phyloP scores from a whole-genome alignment of 169 alveolate genomes.

The Plasmodium ovale region DNA sequence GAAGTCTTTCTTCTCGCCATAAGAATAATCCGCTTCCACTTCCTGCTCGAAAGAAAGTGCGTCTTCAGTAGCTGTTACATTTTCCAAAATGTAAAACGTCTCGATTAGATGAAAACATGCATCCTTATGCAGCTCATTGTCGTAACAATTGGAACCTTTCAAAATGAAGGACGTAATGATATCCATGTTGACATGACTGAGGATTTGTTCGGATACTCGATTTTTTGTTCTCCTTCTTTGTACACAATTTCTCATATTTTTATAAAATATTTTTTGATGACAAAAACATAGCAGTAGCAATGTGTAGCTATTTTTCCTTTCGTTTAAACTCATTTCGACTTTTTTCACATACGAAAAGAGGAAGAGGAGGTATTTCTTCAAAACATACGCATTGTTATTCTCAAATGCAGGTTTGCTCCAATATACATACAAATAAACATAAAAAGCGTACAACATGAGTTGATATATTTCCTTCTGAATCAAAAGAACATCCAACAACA shows the following conservation, averaged over 20 bases:
- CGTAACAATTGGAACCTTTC: slow-evolving; percentile 54
- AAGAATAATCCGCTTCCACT: not conserved
- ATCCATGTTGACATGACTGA: slow-evolving; percentile 34
- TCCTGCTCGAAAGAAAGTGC: not conserved
- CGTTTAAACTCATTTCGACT: not conserved
- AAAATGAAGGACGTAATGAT: slow-evolving; percentile 17
- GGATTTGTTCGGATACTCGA: not conserved
- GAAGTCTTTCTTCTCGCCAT: not conserved
- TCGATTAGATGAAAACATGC: slow-evolving; percentile 49
- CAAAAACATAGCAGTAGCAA: slow-evolving; percentile 57
- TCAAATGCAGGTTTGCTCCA: slow-evolving; percentile 10
- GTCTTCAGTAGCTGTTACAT: not conserved
- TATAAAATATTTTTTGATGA: slow-evolving; percentile 37
- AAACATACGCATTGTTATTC: slow-evolving; percentile 22
- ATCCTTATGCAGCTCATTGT: slow-evolving; percentile 17
- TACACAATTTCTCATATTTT: slow-evolving; percentile 15
- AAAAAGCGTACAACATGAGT: slow-evolving; percentile 27
- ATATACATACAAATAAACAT: slow-evolving; percentile 29
- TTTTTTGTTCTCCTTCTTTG: slow-evolving; percentile 58
- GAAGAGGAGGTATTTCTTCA: slow-evolving; percentile 13
- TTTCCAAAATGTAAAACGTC: slow-evolving; percentile 24
- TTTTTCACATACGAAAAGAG: slow-evolving; percentile 40
- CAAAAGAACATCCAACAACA: slow-evolving; percentile 25
- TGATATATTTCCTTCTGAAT: slow-evolving; percentile 49
- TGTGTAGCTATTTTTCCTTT: slow-evolving; percentile 28